phyloP scores from a whole-genome alignment of 1,284 basidiomycete genomes.

The Takashimella tepidaria region DNA sequence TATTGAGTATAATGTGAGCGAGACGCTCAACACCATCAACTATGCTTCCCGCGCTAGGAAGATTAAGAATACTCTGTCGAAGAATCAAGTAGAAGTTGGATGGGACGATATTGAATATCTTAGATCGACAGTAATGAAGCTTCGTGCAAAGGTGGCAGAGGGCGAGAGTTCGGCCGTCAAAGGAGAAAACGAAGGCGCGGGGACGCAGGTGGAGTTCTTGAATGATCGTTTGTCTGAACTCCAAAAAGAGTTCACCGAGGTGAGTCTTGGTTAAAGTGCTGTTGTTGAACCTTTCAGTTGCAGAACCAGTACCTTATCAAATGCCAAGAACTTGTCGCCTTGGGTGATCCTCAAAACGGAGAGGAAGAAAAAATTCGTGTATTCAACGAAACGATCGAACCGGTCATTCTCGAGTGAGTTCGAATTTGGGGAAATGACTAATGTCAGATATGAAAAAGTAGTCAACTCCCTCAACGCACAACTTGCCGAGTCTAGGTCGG shows the following conservation, averaged over 20 bases:
- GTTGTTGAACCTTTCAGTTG: conserved; percentile 22
- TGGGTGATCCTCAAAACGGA: conserved; percentile 16
- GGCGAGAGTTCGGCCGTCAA: conserved; percentile 41
- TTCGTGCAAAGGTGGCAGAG: conserved; percentile 81
- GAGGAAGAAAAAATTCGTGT: conserved; percentile 48
- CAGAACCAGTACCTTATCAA: conserved; percentile 42
- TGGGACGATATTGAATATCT: conserved; percentile 99
- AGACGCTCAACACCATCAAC: conserved; percentile 96
- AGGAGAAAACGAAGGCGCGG: conserved; percentile 66
- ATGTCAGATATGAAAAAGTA: conserved; percentile 76
- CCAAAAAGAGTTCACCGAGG: conserved; percentile 43
- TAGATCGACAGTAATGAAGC: conserved; percentile 72
- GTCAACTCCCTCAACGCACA: conserved; percentile 86
- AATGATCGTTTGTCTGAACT: conserved; percentile 52
- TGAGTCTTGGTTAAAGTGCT: conserved; percentile 6
- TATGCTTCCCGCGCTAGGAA: conserved; percentile 96
- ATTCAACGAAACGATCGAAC: conserved; percentile 94
- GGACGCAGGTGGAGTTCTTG: conserved; percentile 77
- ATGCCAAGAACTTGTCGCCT: conserved; percentile 41
- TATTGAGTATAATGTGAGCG: conserved; percentile 83
- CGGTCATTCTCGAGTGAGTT: conserved; percentile 80
- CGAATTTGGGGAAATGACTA: neutral
- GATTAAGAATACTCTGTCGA: conserved; percentile 89
- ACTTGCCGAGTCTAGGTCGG: conserved; percentile 81
- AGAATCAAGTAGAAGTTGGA: conserved; percentile 92